A percentile compares a stretch with the other conserved stretches of the same genome.
These are phyloP conservation scores for Diaporthe ampelina DNA, from an alignment of 2,329 filamentous ascomycete genomes.

Conservation along the genomic window DNA sequence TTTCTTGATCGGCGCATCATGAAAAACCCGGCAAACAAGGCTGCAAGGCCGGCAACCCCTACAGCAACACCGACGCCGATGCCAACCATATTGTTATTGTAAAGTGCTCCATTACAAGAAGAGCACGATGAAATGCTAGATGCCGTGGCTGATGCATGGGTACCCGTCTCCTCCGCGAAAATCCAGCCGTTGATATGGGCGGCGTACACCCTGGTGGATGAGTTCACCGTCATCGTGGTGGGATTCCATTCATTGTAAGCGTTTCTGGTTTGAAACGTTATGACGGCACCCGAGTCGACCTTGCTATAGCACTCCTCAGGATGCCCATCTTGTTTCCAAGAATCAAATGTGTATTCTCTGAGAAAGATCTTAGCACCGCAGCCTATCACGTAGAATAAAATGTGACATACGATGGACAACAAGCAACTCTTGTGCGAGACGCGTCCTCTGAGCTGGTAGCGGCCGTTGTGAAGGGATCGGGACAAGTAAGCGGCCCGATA, in stretches of 20 bases:
- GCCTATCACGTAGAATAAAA: too few species aligned
- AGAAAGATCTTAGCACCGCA: neutral
- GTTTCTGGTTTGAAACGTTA: neutral
- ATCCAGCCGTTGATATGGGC: constrained; percentile 16
- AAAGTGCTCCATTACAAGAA: neutral
- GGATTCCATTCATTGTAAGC: neutral
- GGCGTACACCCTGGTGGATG: neutral
- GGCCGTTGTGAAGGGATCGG: too few species aligned
- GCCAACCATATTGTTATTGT: neutral
- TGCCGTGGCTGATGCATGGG: neutral
- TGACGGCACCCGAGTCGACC: neutral
- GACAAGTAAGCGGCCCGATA: too few species aligned
- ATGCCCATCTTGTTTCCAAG: neutral
- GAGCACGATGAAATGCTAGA: too few species aligned
- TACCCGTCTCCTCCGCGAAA: constrained; percentile 5
- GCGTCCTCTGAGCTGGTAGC: too few species aligned
- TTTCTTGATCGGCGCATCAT: constrained; percentile 7
- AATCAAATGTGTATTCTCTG: neutral
- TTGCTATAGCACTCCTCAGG: neutral
- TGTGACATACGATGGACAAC: too few species aligned
- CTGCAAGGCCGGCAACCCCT: neutral
- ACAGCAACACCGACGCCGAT: neutral
- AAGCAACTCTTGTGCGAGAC: too few species aligned
- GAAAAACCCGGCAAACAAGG: neutral
- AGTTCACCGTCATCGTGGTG: neutral